These are phyloP conservation scores for Bathelium albidoporum DNA, from an alignment of 495 filamentous ascomycete genomes.

Conservation along the genomic window DNA sequence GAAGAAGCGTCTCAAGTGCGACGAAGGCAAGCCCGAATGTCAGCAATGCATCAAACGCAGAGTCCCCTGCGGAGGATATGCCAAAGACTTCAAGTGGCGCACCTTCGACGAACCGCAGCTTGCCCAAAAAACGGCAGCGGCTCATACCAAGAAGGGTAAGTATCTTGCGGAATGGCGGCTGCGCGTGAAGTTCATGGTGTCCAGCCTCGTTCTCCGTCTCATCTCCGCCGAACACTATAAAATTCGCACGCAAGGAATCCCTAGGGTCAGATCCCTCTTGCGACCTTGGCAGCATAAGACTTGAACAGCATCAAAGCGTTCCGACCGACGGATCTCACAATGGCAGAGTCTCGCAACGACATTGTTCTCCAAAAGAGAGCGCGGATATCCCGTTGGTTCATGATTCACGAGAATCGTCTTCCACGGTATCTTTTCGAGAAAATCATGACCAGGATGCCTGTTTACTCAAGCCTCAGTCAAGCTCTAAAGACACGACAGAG, in stretches of 20 bases:
- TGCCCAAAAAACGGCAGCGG: not conserved
- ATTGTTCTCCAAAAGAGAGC: not conserved
- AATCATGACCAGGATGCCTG: not conserved
- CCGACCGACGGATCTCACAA: not conserved
- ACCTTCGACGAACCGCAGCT: constrained; percentile 52
- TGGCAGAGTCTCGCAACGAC: not conserved
- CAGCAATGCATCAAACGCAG: constrained; percentile 61
- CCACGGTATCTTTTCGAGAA: not conserved
- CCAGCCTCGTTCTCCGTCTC: not conserved
- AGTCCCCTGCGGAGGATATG: constrained; percentile 67
- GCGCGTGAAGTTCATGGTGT: not conserved
- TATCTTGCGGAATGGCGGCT: not conserved
- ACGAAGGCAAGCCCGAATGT: constrained; percentile 67
- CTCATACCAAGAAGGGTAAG: constrained; percentile 1
- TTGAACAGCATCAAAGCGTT: not conserved
- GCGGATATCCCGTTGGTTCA: not conserved
- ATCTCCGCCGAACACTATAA: not conserved
- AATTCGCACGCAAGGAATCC: not conserved
- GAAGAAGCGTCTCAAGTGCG: constrained; percentile 71
- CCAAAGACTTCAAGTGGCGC: constrained; percentile 78
- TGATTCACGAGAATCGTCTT: not conserved
- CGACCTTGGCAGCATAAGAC: not conserved
- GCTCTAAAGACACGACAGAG: not conserved
- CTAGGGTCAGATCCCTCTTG: not conserved
- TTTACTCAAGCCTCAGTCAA: not conserved